Conservation (phyloP, 306 rosid species). For the Rubus idaeus region DNA sequence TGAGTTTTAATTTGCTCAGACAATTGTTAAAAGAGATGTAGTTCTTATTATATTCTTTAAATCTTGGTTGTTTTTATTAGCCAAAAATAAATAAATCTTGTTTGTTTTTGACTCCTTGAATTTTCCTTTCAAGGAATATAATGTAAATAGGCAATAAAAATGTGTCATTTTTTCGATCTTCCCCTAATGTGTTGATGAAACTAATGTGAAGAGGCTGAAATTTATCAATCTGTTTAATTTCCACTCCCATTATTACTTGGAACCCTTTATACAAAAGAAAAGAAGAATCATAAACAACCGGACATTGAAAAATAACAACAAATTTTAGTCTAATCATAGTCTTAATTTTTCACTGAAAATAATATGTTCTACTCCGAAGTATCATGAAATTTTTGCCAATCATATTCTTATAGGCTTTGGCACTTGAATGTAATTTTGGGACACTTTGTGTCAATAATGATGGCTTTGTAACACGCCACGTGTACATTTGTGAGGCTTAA, state of each 20-base stretch:
- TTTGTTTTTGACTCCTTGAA: neutral
- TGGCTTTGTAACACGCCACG: neutral
- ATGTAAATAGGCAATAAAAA: constrained; percentile 17
- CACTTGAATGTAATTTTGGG: neutral
- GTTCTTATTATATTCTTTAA: neutral
- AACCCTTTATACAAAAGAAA: neutral
- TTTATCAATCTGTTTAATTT: neutral
- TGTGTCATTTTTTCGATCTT: neutral
- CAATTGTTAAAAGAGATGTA: neutral
- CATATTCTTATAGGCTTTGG: neutral
- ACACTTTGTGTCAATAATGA: neutral
- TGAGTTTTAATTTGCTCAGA: neutral
- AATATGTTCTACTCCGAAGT: too few species aligned
- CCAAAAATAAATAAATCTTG: neutral
- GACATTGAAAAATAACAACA: too few species aligned
- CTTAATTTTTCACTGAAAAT: too few species aligned
- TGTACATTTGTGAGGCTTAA: neutral
- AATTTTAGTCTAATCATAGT: too few species aligned
- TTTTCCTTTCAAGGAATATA: neutral
- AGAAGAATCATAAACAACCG: too few species aligned
- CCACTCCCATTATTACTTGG: neutral
- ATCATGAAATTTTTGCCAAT: too few species aligned
- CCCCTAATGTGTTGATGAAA: neutral
- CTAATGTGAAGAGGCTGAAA: neutral
- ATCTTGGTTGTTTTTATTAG: neutral